Conservation (phyloP, 345 rosid species). For the Bruguiera gymnorhiza region DNA sequence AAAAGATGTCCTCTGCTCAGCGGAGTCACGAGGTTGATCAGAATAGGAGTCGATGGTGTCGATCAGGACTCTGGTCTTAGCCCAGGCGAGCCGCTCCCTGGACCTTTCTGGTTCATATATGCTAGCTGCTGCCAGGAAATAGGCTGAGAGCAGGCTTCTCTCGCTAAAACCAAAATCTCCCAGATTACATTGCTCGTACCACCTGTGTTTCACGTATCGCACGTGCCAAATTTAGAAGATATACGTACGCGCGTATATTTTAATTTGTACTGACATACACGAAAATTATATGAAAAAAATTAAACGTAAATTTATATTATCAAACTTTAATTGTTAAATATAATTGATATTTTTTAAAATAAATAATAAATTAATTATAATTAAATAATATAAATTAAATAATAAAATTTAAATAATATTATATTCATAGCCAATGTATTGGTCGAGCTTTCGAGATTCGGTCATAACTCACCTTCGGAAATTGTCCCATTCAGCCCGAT, state of each 20-base stretch:
- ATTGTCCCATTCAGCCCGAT: slow-evolving; percentile 60
- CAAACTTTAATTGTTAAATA: too few species aligned
- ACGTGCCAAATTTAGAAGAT: not conserved
- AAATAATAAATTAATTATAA: too few species aligned
- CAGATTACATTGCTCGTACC: slow-evolving; percentile 50
- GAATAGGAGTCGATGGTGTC: slow-evolving; percentile 41
- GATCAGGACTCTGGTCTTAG: slow-evolving; percentile 50
- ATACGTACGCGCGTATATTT: too few species aligned
- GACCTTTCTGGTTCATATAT: slow-evolving; percentile 69
- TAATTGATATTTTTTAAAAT: too few species aligned
- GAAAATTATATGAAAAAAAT: too few species aligned
- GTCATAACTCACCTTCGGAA: slow-evolving; percentile 51
- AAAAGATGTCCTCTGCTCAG: slow-evolving; percentile 42
- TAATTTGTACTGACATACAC: not conserved
- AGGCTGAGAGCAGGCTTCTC: slow-evolving; percentile 45
- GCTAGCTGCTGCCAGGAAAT: slow-evolving; percentile 63
- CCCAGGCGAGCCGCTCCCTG: slow-evolving; percentile 70
- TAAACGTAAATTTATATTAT: too few species aligned
- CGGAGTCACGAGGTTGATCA: slow-evolving; percentile 16
- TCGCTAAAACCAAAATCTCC: slow-evolving; percentile 43
- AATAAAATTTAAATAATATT: too few species aligned
- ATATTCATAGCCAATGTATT: too few species aligned
- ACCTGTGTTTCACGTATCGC: slow-evolving; percentile 32
- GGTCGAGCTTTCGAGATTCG: too few species aligned
- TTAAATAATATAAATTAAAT: too few species aligned